These are phyloP conservation scores for Parachlorella kessleri DNA, from an alignment of 139 green algal genomes.

Conservation along the genomic window DNA sequence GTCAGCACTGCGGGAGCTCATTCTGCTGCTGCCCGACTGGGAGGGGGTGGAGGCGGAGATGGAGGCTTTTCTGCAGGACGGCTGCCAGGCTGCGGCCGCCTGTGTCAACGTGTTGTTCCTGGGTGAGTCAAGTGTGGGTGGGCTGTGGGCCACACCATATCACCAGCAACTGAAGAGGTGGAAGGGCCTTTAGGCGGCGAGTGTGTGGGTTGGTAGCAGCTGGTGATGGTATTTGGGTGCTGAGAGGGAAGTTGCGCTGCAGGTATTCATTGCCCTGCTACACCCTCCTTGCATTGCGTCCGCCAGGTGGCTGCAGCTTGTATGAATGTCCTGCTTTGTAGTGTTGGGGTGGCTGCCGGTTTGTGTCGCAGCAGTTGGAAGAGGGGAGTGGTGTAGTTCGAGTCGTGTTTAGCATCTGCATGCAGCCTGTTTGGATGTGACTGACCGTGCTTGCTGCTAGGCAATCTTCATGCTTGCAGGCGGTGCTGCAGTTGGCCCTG, in stretches of 20 bases:
- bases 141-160: background rate
- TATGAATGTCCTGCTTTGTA: too few relatives aligned
- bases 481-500: constrained; percentile 6
- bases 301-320: too few relatives aligned
- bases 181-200: background rate
- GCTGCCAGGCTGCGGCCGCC: constrained; percentile 3
- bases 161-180: background rate
- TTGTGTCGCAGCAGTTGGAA: constrained; percentile 15
- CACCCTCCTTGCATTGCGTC: background rate
- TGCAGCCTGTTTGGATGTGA: too few relatives aligned
- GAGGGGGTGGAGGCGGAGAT: background rate
- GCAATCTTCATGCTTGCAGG: constrained; percentile 7
- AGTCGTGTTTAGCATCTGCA: background rate
- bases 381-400: constrained; percentile 1
- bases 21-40: constrained; percentile 46
- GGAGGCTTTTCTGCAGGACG: background rate
- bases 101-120: background rate
- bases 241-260: too few relatives aligned
- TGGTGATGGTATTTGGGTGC: too few relatives aligned
- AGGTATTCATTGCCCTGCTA: background rate
- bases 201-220: background rate
- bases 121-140: background rate
- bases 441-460: background rate
- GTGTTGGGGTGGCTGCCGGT: too few relatives aligned
- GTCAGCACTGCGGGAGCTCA: constrained; percentile 47